Evolutionary conservation across 139 green algal genomes (phyloP), one percentile per base, ranked within the genome.

Genomic region (Chlorella sp.): DNA sequence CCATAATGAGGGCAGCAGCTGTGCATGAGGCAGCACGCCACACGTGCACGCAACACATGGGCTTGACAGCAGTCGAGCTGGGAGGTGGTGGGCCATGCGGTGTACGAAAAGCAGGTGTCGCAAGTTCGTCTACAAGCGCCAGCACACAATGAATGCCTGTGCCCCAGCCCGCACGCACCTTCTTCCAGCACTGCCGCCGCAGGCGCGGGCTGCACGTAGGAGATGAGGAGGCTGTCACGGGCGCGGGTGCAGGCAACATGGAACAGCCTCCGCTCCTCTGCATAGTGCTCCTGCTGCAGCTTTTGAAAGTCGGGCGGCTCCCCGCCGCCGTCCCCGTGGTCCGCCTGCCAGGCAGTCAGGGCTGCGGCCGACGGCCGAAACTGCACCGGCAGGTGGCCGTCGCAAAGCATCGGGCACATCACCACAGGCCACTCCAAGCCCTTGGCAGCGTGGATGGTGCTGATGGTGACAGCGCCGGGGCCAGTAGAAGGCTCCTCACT

Each of bases 181-280:
- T 15, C 71, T 34, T 15, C 71, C 71, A 34, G 39, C 66, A 4
- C 22, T 4, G 30, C 84, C 16, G 1, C 85, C 11, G 39, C 53
- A 18, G 40, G 40, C 42, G 34, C 4, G 16, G 85, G 85, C 85
- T 89, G 85, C 71, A 85, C 57, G 37, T 89, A 89, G 19, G 39
- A 75, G 12, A 89, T 30, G 1, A 79, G 57, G 36, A 89, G 69
- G 26, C 37, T 34, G 86, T 89, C 75, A 24, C 76, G 60, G 24
- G 86, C 86, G 11, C 86, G 53, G 3, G 86, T 85, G 57, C 75
- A 76, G 2, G 86, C 86, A 15, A 89, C 86, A n/a, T 89, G 86
- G 76, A 89, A 89, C 34, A 89, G 86, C 24, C 86, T 57, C 86
- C 86, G 34, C 76, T 89, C 86, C 86, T 89, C 86, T 24, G 71